These are phyloP conservation scores for Penicillium odoratum DNA, from an alignment of 495 filamentous ascomycete species.

Conservation along the genomic window DNA sequence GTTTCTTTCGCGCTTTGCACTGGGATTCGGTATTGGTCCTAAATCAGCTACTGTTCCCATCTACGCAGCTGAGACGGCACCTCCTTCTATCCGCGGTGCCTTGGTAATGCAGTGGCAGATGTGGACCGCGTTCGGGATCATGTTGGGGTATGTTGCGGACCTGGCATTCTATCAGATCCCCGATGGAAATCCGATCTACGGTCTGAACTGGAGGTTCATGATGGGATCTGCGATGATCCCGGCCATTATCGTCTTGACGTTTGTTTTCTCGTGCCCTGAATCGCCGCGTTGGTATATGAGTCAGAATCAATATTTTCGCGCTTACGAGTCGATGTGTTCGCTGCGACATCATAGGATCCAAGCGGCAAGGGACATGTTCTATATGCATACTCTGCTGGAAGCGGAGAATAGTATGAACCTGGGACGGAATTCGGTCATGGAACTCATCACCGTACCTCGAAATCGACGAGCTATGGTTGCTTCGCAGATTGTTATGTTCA, in stretches of 20 bases:
- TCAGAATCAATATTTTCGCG: constrained; percentile 62
- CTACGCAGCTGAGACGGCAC: constrained; percentile 75
- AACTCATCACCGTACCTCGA: constrained; percentile 71
- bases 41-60: constrained; percentile 80
- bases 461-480: constrained; percentile 78
- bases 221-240: constrained; percentile 77
- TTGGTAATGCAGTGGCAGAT: constrained; percentile 83
- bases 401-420: constrained; percentile 62
- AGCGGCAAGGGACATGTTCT: constrained; percentile 80
- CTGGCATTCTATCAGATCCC: constrained; percentile 68
- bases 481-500: constrained; percentile 79
- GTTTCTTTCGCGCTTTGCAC: constrained; percentile 68
- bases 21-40: constrained; percentile 78
- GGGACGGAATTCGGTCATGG: constrained; percentile 61
- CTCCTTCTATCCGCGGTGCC: constrained; percentile 72
- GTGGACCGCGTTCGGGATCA: constrained; percentile 84
- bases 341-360: constrained; percentile 71
- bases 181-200: constrained; percentile 53
- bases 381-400: constrained; percentile 72
- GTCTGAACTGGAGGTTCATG: constrained; percentile 82
- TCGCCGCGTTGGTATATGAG: constrained; percentile 79
- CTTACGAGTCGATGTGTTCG: constrained; percentile 65
- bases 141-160: constrained; percentile 72
- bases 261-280: constrained; percentile 75
- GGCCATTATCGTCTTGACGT: constrained; percentile 65